Evolutionary conservation across 208 protist species (phyloP), one percentile per base, ranked within the genome.

Genomic region (Crithidia thermophila): DNA sequence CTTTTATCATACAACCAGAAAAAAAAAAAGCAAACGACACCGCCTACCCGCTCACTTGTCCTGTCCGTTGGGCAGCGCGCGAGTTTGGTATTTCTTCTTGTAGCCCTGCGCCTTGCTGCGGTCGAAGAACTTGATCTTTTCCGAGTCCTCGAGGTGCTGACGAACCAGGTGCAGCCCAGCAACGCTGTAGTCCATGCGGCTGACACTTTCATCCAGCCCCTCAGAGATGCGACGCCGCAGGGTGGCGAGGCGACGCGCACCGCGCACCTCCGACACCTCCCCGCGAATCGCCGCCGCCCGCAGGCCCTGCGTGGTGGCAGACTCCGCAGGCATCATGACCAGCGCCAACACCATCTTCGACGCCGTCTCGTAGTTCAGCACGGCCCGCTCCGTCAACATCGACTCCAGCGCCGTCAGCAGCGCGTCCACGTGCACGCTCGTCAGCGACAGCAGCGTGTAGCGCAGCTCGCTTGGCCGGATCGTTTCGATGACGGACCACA

Each of bases 311-410:
- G 50, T 78, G 11, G 66, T 30, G 37, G 51, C 47, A 7, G 71
- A 57, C 63, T 71, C 68, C 5, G 46, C 81, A 37, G 51, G 69
- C 51, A 61, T 66, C 55, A 84, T 64, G 34, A 96, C 84, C 31
- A 94, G 77, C 13, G 82, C 70, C 20, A 96, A 67, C 14, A 96
- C 61, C 52, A 90, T 81, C 67, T 84, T 84, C 16, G 88, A 83
- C 3, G 85, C 88, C 20, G 81, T 88, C 65, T 96, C 91, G 72
- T 89, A 92, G 71, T 94, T 93, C 46, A 85, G 70, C 57, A 96
- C 91, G 3, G 71, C 88, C 47, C 78, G 51, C 33, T 76, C 72
- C 23, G 69, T 64, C 63, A 93, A 45, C 86, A 92, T 93, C 33
- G 33, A 45, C 73, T 87, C 84, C 31, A 96, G 46, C 60, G 77